Evolutionary conservation across 2,329 filamentous ascomycete species (phyloP), one percentile per base, ranked within the genome.

Genomic region (Aspergillus phoenicis): DNA sequence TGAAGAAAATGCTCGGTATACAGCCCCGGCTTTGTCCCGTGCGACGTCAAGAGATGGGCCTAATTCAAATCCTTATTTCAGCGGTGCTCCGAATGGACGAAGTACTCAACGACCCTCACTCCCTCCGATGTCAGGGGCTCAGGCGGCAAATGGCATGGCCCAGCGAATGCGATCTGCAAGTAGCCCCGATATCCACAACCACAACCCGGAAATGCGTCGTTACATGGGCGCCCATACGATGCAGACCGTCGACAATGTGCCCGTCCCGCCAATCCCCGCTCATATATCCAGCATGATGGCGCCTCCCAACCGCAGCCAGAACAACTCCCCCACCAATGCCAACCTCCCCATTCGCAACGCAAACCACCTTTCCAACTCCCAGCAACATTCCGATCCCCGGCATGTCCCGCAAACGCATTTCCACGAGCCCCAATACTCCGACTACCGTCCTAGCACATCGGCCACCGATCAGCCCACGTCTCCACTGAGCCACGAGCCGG

Each of bases 81-180:
- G 83, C 61, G 86, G 86, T 61, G 85, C 85, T 39, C 84, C 90
- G 66, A 87, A 85, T 69, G 84, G 86, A 48, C 76, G 77, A 67
- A 59, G 59, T 52, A 68, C 74, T 54, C 88, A 91, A 68, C 86
- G 90, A n/a, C 91, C 91, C 22, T 96, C 91, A 10, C 82, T 96
- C 68, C 91, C 90, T 47, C 89, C 86, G 17, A 89, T 91, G 84
- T 82, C 87, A 66, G 80, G 73, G 45, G 77, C 82, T 65, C 77
- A 84, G 69, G 79, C 87, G 68, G 80, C 83, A 69, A 81, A 73
- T 80, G 74, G 77, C 60, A 75, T 73, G 65, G 75, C 88, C 64
- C 88, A 91, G 73, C 85, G 93, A 66, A 89, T 91, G 78, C 87
- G 95, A 65, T 97, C 93, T 39, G 96, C 96, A 71, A 98, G 94